Conservation (phyloP, 805 yeast genomes). For the Tetrapisispora namnaoensis region DNA sequence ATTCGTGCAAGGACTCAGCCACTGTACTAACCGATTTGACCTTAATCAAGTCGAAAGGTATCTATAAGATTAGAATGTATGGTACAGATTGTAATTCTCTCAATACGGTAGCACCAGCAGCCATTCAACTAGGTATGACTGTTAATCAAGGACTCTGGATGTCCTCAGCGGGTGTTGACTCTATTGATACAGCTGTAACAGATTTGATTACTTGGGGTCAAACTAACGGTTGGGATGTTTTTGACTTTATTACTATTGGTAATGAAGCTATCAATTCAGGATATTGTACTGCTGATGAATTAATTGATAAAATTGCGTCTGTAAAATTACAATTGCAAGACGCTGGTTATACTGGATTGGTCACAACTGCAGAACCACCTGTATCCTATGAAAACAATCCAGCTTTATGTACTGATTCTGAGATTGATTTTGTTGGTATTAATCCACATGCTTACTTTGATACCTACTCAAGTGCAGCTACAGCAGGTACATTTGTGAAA, state of each 20-base stretch:
- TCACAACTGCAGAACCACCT: slow-evolving; percentile 87
- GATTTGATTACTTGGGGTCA: slow-evolving; percentile 43
- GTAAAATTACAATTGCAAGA: slow-evolving; percentile 48
- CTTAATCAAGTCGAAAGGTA: slow-evolving; percentile 49
- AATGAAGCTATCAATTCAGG: slow-evolving; percentile 74
- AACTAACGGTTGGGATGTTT: slow-evolving; percentile 56
- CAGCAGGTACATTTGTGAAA: slow-evolving; percentile 61
- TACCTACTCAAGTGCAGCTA: slow-evolving; percentile 44
- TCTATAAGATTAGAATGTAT: slow-evolving; percentile 60
- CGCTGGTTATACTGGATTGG: slow-evolving; percentile 69
- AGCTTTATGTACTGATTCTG: slow-evolving; percentile 55
- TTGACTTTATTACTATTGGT: slow-evolving; percentile 72
- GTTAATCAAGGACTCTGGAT: slow-evolving; percentile 90
- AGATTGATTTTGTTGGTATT: slow-evolving; percentile 72
- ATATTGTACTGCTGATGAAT: slow-evolving; percentile 47
- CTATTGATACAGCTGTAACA: slow-evolving; percentile 51
- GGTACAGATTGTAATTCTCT: slow-evolving; percentile 79
- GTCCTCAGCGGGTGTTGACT: slow-evolving; percentile 48
- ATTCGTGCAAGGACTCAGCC: slow-evolving; percentile 51
- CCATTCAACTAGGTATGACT: slow-evolving; percentile 50
- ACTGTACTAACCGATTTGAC: slow-evolving; percentile 50
- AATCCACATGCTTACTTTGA: slow-evolving; percentile 86
- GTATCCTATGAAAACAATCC: slow-evolving; percentile 58
- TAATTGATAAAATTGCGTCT: slow-evolving; percentile 51
- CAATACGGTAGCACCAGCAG: slow-evolving; percentile 52